phyloP scores from a whole-genome alignment of 2,329 filamentous ascomycete species.

The Fusarium sp. region DNA sequence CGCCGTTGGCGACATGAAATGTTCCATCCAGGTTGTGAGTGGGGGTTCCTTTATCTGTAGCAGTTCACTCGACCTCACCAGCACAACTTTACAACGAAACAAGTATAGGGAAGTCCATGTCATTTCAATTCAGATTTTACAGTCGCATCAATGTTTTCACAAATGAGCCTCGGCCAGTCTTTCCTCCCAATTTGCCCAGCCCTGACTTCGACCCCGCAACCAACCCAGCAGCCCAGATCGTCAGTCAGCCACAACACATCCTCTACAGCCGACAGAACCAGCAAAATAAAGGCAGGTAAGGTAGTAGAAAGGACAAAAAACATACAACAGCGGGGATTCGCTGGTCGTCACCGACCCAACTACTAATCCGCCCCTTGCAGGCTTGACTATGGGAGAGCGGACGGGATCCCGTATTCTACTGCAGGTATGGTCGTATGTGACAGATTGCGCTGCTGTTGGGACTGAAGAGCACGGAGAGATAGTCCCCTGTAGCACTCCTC shows the following conservation, averaged over 20 bases:
- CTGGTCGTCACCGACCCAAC: neutral
- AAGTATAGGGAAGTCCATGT: accelerated
- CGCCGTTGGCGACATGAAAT: neutral
- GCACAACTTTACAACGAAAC: neutral
- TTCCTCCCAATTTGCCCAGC: accelerated
- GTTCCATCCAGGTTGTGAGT: neutral
- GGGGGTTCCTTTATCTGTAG: accelerated
- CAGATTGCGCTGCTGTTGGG: accelerated
- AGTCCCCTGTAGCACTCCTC: accelerated
- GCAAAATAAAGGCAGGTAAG: accelerated
- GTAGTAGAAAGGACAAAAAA: accelerated
- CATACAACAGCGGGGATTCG: neutral
- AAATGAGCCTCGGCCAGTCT: accelerated
- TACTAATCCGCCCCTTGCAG: neutral
- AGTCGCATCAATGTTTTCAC: neutral
- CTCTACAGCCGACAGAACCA: accelerated
- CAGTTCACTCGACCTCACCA: neutral
- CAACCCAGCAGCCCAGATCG: neutral
- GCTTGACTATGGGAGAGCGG: neutral
- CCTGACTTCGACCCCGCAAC: accelerated
- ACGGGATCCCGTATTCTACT: neutral
- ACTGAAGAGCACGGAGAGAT: accelerated
- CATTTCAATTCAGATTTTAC: accelerated
- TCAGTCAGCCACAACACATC: accelerated
- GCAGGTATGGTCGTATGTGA: neutral